phyloP scores from a whole-genome alignment of 805 yeast genomes.

The Maudiozyma saulgeensis region DNA sequence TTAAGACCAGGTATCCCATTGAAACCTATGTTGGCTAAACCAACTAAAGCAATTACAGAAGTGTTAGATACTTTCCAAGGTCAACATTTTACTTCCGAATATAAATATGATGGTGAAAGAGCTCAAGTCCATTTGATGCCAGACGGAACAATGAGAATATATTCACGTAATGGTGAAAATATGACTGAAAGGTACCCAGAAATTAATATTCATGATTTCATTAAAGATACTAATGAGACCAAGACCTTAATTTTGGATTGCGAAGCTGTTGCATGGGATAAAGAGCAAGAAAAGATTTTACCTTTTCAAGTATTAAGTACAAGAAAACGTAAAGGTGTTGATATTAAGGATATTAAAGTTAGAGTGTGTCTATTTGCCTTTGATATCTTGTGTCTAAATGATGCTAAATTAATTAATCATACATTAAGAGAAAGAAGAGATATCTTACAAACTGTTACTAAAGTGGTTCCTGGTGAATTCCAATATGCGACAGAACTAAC shows the following conservation, averaged over 20 bases:
- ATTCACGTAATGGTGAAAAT: conserved; percentile 91
- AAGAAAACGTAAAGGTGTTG: conserved; percentile 87
- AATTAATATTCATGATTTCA: conserved; percentile 57
- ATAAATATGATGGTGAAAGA: conserved; percentile 95
- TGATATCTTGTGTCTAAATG: conserved; percentile 71
- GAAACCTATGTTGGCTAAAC: conserved; percentile 97
- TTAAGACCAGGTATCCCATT: conserved; percentile 88
- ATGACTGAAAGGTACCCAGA: conserved; percentile 97
- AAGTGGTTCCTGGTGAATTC: conserved; percentile 64
- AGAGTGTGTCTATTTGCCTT: conserved; percentile 89
- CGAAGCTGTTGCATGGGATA: conserved; percentile 97
- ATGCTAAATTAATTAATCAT: conserved; percentile 55
- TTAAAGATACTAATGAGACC: conserved; percentile 31
- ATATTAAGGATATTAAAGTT: conserved; percentile 77
- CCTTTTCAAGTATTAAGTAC: conserved; percentile 93
- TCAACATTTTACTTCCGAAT: conserved; percentile 85
- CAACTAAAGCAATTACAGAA: conserved; percentile 89
- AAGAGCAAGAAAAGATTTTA: conserved; percentile 61
- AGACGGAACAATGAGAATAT: conserved; percentile 61
- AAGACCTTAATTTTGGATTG: conserved; percentile 75
- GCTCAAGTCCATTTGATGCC: conserved; percentile 80
- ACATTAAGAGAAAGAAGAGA: conserved; percentile 65
- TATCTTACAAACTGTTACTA: conserved; percentile 46
- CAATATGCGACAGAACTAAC: conserved; percentile 69
- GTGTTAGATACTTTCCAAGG: conserved; percentile 82